phyloP scores from a whole-genome alignment of 1,139 yeast genomes.

The Hyphopichia khmerensis region DNA sequence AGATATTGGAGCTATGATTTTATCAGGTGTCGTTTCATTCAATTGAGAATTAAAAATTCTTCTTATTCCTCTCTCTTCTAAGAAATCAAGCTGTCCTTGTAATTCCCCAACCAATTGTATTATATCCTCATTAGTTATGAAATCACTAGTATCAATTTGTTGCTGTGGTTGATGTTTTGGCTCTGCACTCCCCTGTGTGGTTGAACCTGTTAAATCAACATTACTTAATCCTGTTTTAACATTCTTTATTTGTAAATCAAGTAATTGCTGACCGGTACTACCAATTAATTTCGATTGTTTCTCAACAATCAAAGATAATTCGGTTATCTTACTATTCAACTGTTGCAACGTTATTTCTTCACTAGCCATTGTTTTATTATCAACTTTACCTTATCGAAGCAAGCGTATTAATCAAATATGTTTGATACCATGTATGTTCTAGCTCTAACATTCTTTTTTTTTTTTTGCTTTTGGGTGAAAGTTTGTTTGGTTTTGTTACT shows the following conservation, averaged over 20 bases:
- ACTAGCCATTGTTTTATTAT: neutral
- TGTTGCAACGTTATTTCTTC: conserved; percentile 6
- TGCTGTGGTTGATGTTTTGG: conserved; percentile 2
- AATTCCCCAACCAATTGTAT: conserved; percentile 84
- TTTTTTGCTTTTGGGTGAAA: neutral
- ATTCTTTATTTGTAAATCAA: conserved; percentile 61
- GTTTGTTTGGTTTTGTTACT: too few species aligned
- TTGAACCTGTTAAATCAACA: conserved; percentile 24
- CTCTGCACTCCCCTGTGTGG: too few species aligned
- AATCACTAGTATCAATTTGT: conserved; percentile 53
- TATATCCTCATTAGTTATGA: conserved; percentile 76
- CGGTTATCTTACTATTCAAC: conserved; percentile 44
- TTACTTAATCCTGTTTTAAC: conserved; percentile 39
- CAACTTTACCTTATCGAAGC: neutral
- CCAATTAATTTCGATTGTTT: conserved; percentile 43
- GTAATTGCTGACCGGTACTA: conserved; percentile 73
- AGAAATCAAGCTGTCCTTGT: conserved; percentile 76
- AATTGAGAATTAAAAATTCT: conserved; percentile 50
- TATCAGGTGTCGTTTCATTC: conserved; percentile 9
- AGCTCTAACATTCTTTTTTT: neutral
- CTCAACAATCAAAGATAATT: conserved; percentile 49
- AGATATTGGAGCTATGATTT: conserved; percentile 31
- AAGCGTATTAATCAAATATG: neutral
- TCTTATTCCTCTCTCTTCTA: conserved; percentile 65
- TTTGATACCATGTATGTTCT: neutral